Evolutionary conservation across 306 rosid species (phyloP).

Genomic region (Alnus rubra): DNA sequence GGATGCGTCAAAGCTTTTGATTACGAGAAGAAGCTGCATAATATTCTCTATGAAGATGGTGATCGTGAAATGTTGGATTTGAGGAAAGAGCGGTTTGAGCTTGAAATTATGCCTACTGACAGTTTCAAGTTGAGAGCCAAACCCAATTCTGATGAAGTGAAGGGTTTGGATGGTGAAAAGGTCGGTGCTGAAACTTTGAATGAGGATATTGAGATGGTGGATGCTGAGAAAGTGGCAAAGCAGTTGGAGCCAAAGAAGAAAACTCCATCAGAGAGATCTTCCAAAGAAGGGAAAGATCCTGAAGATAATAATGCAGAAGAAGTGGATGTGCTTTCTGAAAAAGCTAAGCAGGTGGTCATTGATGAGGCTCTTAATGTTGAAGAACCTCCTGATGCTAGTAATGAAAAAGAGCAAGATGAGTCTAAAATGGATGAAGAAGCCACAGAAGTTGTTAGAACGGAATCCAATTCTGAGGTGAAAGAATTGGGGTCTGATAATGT

Average conservation of each 20-base stretch:
- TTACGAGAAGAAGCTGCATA: neutral
- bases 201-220: neutral
- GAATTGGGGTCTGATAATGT: neutral
- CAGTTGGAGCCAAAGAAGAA: constrained; percentile 4
- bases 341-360: neutral
- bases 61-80: neutral
- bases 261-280: neutral
- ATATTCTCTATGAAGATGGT: neutral
- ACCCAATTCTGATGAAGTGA: constrained; percentile 5
- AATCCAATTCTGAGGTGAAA: neutral
- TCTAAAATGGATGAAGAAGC: neutral
- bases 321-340: neutral
- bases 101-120: neutral
- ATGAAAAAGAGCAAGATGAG: neutral
- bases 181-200: neutral
- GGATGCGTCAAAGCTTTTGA: constrained; percentile 14
- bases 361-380: neutral
- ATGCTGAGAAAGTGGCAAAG: neutral
- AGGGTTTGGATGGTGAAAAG: constrained; percentile 1
- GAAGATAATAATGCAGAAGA: neutral
- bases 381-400: neutral
- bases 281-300: neutral
- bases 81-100: constrained; percentile 10
- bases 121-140: constrained; percentile 7
- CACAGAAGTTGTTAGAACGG: neutral